Conservation (phyloP, 768 basidiomycete genomes). For the Rhodotorula babjevae region DNA sequence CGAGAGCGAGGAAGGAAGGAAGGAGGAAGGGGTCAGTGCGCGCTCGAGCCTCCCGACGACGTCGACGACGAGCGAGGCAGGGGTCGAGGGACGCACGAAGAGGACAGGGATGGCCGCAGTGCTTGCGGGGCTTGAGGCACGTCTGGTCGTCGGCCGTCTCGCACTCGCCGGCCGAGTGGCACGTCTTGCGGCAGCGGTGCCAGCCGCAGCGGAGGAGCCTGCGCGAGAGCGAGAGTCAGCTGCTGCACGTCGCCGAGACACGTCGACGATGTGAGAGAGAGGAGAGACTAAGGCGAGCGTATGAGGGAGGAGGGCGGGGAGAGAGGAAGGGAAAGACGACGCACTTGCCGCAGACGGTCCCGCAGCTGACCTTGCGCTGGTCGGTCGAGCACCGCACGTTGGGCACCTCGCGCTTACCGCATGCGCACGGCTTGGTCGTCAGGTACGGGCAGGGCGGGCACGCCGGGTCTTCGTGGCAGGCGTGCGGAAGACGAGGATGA, state of each 20-base stretch:
- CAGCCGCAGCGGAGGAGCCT: conserved; percentile 76
- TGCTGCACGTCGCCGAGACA: not conserved
- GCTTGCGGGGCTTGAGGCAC: conserved; percentile 80
- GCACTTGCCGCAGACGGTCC: conserved; percentile 69
- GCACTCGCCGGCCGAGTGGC: conserved; percentile 72
- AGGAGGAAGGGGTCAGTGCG: not conserved
- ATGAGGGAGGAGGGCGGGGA: not conserved
- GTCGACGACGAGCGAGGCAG: not conserved
- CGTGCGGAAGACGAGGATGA: conserved; percentile 69
- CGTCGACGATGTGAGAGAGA: no score
- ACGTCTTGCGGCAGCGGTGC: conserved; percentile 75
- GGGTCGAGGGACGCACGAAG: conserved; percentile 13
- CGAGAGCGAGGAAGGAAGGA: not conserved
- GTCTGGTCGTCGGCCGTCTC: conserved; percentile 62
- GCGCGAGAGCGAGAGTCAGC: not conserved
- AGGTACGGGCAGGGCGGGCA: conserved; percentile 89
- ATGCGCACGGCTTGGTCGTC: conserved; percentile 73
- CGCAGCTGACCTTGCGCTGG: conserved; percentile 69
- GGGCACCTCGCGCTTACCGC: conserved; percentile 73
- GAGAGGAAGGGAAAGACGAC: conserved; percentile 39
- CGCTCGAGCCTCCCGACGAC: no score
- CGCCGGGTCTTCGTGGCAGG: conserved; percentile 69
- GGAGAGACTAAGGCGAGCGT: no score
- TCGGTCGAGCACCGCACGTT: conserved; percentile 82
- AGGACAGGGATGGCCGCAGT: conserved; percentile 31